Evolutionary conservation across 345 rosid species (phyloP), one percentile per base, ranked within the genome.

Genomic region (Turnera subulata): DNA sequence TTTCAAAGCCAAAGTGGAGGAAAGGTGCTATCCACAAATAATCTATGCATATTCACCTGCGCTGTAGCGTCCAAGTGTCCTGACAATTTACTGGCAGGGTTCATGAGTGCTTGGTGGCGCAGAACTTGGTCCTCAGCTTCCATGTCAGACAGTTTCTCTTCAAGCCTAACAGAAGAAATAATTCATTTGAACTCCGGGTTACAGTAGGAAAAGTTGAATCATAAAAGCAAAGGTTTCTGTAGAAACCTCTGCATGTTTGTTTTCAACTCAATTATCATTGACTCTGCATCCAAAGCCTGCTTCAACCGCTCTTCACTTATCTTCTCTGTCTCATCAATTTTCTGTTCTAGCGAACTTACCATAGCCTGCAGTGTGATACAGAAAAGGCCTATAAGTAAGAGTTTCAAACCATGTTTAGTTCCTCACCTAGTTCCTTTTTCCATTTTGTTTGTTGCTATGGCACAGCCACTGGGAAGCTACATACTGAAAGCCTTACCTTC

Each of bases 301-400:
- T 82, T 84, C 65, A 93, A 63, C 64, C 99, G 78, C 76, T 90
- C 97, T 74, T 87, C 96, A 64, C 99, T 88, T 25, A 85, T 87
- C 55, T 75, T 87, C 72, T 92, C 92, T 2, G 96, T 88, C 72
- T 82, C 99, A 70, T 82, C 97, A 61, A 93, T 84, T 76, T 84
- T 84, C 75, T 60, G 72, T 73, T 90, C 99, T 72, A 93, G 61
- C 18, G 95, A 87, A 70, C 73, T 82, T 26, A 90, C 96, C 76
- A 90, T 67, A 18, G 70, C 85, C 99, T 93, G 77, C 42, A 45
- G 4, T 22, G 56, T 40, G 13, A 56, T 50, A 1, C 19, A 50
- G 15, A 25, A 48, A 35, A 39, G 8, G 11, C 47, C 37, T 44
- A 17, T 19, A n/a, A 20, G n/a, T 38, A 37, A 11, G 19, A 38